A percentile compares a stretch with the other conserved stretches of the same genome.
Conservation (phyloP, 2,329 filamentous ascomycete genomes). For the Neodidymelliopsis sp. region DNA sequence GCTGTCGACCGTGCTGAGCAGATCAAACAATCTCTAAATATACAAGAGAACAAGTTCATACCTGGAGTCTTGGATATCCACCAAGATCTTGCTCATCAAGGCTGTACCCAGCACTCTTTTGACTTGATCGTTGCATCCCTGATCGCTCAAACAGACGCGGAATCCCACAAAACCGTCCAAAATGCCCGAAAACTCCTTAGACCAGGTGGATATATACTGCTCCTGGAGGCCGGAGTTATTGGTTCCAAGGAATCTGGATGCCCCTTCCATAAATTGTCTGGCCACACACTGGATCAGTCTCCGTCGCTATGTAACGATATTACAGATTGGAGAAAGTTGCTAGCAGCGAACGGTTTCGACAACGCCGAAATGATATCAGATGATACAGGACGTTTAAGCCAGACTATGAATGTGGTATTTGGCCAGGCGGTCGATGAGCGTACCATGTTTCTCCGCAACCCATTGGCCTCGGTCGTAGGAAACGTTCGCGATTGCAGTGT, state of each 20-base stretch:
- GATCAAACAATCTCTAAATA: not conserved
- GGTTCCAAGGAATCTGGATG: not conserved
- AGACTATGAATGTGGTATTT: not conserved
- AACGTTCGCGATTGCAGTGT: not conserved
- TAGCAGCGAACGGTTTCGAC: not conserved
- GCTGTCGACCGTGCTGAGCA: conserved; percentile 4
- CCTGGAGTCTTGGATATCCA: conserved; percentile 21
- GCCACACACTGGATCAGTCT: not conserved
- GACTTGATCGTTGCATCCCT: conserved; percentile 29
- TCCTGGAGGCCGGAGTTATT: conserved; percentile 23
- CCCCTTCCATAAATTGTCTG: too few relatives aligned
- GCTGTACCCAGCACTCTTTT: conserved; percentile 14
- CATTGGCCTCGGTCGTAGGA: not conserved
- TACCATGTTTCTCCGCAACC: conserved; percentile 4
- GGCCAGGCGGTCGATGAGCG: conserved; percentile 13
- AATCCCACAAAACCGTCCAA: conserved; percentile 16
- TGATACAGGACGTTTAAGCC: too few relatives aligned
- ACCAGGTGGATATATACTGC: conserved; percentile 56
- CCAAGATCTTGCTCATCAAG: conserved; percentile 17
- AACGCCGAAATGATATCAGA: not conserved
- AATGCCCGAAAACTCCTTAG: conserved; percentile 27
- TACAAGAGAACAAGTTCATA: conserved; percentile 7
- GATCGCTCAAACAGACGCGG: conserved; percentile 23
- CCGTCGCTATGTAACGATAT: not conserved
- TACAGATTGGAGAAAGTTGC: not conserved